Percentiles rank a stretch among this genome's conserved stretches.
Conservation (phyloP, 768 basidiomycete genomes). For the Leucocoprinus leucothites region DNA sequence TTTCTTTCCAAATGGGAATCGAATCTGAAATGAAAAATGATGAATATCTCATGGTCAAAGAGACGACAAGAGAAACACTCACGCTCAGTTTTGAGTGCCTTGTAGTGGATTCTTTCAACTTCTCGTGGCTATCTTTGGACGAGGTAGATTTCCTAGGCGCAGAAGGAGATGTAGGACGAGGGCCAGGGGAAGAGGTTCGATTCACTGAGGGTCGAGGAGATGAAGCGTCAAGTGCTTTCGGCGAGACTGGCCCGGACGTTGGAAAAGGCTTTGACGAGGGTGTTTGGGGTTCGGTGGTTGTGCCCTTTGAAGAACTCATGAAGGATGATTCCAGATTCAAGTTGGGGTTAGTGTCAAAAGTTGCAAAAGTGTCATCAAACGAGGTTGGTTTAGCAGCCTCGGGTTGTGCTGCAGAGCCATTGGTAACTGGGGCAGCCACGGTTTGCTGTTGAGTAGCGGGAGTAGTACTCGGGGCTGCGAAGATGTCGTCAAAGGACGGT, state of each 20-base stretch:
- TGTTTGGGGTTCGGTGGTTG: conserved; percentile 9
- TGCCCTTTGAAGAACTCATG: conserved; percentile 2
- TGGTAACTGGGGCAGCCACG: not conserved
- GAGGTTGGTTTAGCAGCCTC: conserved; percentile 8
- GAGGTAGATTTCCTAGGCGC: conserved; percentile 59
- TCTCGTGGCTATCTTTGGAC: conserved; percentile 57
- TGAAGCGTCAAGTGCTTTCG: conserved; percentile 27
- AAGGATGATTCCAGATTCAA: conserved; percentile 20
- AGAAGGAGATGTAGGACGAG: conserved; percentile 46
- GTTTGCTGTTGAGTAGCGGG: conserved; percentile 2
- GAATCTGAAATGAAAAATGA: conserved; percentile 45
- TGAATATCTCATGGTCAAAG: not conserved
- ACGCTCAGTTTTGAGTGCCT: conserved; percentile 78
- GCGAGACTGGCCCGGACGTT: conserved; percentile 19
- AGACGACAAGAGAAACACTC: conserved; percentile 26
- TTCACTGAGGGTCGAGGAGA: conserved; percentile 34
- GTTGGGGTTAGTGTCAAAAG: conserved; percentile 31
- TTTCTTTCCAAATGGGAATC: conserved; percentile 79
- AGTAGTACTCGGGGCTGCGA: conserved; percentile 6
- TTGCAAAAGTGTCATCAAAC: conserved; percentile 48
- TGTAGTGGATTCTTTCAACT: conserved; percentile 50
- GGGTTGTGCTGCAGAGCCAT: not conserved
- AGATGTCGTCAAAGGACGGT: conserved; percentile 17
- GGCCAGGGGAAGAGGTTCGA: conserved; percentile 39
- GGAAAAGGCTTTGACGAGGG: conserved; percentile 12